Evolutionary conservation across 306 rosid species (phyloP), one percentile per base, ranked within the genome.

Genomic region (Luffa aegyptiaca): DNA sequence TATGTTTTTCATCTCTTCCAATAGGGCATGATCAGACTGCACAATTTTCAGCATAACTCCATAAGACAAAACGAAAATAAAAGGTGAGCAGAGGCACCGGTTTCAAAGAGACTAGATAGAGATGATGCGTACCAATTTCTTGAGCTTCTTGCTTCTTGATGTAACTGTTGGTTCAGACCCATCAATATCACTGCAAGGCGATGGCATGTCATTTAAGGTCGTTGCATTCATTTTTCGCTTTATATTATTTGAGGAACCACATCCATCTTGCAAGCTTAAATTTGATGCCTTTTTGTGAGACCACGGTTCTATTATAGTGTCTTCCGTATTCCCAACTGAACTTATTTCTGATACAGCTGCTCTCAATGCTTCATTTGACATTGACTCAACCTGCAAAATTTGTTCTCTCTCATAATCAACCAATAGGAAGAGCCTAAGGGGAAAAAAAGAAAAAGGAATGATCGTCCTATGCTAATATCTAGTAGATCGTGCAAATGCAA

Each of bases 1-100:
- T 75, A 75, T 53, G 63, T 53, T 75, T 75, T 49, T 75, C 64
- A 75, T 52, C 35, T 75, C 79, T 35, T 75, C 79, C 61, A 75
- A 75, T 11, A 75, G 64, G n/a, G 79, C 10, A 51, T 18, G 5
- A 41, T 53, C 79, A 17, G 62, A 8, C 79, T 75, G 79, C 79
- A 75, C 4, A 36, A 53, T 35, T 53, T 36, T 52, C 13, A 53
- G 64, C 18, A 75, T n/a, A 74, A 42, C 35, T 69, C 13, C 53
- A 69, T 37, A 35, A 74, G 59, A 74, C 20, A 18, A 14, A 73
- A 12, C 53, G 4, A 49, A 49, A 49, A 11, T 14, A 9, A 70
- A 46, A 26, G 10, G 4, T 21, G 21, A 3, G 41, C 39, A 5
- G 56, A 70, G 12, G 12, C 45, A 45, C 35, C 10, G 1, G 17